Evolutionary conservation across 371 early-diverging fungal species (phyloP).

Genomic region (Syncephalastrum contaminatum): DNA sequence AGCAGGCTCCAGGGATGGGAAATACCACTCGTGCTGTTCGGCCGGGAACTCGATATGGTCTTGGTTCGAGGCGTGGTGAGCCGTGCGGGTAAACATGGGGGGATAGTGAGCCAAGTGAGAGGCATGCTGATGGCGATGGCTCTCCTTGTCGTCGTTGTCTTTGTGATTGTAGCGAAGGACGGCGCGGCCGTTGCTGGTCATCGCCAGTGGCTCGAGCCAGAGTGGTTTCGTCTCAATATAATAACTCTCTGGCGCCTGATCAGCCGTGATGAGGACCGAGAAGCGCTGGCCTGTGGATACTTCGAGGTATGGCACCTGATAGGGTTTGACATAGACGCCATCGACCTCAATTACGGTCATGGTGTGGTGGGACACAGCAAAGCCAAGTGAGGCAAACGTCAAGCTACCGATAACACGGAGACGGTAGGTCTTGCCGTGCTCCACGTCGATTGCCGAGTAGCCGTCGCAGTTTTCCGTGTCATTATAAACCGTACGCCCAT

Average conservation of each 20-base stretch:
- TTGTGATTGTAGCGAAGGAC: constrained; percentile 14
- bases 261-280: constrained; percentile 19
- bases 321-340: constrained; percentile 23
- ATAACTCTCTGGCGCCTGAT: constrained; percentile 16
- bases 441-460: constrained; percentile 31
- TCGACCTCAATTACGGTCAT: constrained; percentile 51
- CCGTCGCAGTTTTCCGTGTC: constrained; percentile 22
- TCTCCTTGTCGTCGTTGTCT: background rate
- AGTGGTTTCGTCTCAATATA: constrained; percentile 6
- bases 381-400: constrained; percentile 28
- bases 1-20: constrained; percentile 9
- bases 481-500: constrained; percentile 35
- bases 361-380: constrained; percentile 37
- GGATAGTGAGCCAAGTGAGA: background rate
- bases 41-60: constrained; percentile 9
- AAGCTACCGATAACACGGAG: constrained; percentile 40
- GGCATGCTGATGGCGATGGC: background rate
- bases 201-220: constrained; percentile 2
- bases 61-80: background rate
- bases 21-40: constrained; percentile 15
- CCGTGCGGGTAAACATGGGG: background rate
- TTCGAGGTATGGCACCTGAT: constrained; percentile 10
- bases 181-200: constrained; percentile 13
- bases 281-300: constrained; percentile 27
- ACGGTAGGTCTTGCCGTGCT: constrained; percentile 35